A percentile compares a stretch with the other conserved stretches of the same genome.
Conservation (phyloP, 495 filamentous ascomycete genomes). For the Usnea hakonensis region DNA sequence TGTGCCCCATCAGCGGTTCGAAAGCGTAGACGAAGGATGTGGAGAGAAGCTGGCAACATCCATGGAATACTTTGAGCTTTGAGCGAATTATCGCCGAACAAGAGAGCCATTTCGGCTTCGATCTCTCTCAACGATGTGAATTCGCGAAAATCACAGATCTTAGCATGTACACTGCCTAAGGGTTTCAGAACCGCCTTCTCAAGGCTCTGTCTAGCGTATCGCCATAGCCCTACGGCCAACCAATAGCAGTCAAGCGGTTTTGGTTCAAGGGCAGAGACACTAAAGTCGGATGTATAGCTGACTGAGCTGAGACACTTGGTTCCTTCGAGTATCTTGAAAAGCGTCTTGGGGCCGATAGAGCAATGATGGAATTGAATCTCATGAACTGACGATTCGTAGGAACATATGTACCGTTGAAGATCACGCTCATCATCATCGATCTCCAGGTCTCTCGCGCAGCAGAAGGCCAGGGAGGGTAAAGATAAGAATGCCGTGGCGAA, state of each 20-base stretch:
- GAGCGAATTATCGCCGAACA: too few relatives aligned
- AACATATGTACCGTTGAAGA: background rate
- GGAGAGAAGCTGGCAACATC: too few relatives aligned
- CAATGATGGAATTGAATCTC: background rate
- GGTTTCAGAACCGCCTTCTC: background rate
- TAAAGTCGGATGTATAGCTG: too few relatives aligned
- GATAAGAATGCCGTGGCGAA: background rate
- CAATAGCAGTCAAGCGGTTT: background rate
- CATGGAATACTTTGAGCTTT: too few relatives aligned
- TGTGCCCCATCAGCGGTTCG: too few relatives aligned
- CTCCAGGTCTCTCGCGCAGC: background rate
- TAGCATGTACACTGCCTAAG: background rate
- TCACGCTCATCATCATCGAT: background rate
- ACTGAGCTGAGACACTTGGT: background rate
- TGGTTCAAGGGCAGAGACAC: too few relatives aligned
- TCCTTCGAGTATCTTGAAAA: background rate
- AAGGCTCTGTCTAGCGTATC: background rate
- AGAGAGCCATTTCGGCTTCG: too few relatives aligned
- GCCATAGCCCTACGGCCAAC: background rate
- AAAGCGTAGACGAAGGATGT: too few relatives aligned
- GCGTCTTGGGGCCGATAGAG: background rate
- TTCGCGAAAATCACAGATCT: background rate
- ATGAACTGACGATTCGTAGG: background rate
- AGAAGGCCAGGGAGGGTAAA: background rate
- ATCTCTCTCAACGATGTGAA: background rate